Base-by-base conservation (phyloP, 2,329 filamentous ascomycete genomes). In the Stenocarpella maydis region DNA sequence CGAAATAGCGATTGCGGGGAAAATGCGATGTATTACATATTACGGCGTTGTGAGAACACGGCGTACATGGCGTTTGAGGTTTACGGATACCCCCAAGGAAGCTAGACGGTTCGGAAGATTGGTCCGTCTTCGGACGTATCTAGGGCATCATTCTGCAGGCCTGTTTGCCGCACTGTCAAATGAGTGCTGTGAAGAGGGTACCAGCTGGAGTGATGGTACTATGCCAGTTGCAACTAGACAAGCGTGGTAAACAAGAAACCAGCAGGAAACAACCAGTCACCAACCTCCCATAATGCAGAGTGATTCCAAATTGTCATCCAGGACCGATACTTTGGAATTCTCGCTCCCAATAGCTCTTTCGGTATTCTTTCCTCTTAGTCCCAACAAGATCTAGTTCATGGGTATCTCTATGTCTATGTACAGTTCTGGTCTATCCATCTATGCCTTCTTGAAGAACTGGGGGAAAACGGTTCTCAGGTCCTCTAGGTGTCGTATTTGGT, bases 391-490 rank as follows among this genome's bases (percentile, higher is more conserved):
- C 37, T 47, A 47, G 31, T 17, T 14, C 58, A 31, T 39, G 43
- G 41, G 50, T 69, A 34, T 58, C 45, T 64, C 19, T 67, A 58
- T 64, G 28, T 45, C 37, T 55, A 39, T 45, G 21, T 49, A 14
- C 28, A 21, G 21, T 6, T 14, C 34, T 45, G 15, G 21, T 41
- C 8, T 19, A 43, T n/a, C 34, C 4, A 9, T 67, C 39, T 67
- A 69, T 31, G 14, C 37, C 49, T 37, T 58, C 79, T 92, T 96
- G 85, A 99, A 98, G 72, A 97, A 89, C 69, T 97, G 90, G 0
- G 96, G 94, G 74, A 95, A 98, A 14, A 92, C 80, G 0, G 82
- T 82, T 54, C 92, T 88, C 69, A 99, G 82, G 76, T 98, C 92
- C 72, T 92, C 85, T 34, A 99, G 81, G 76, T 89, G 87, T 53